Conservation (phyloP, 139 green algal genomes). For the Closterium sp. region DNA sequence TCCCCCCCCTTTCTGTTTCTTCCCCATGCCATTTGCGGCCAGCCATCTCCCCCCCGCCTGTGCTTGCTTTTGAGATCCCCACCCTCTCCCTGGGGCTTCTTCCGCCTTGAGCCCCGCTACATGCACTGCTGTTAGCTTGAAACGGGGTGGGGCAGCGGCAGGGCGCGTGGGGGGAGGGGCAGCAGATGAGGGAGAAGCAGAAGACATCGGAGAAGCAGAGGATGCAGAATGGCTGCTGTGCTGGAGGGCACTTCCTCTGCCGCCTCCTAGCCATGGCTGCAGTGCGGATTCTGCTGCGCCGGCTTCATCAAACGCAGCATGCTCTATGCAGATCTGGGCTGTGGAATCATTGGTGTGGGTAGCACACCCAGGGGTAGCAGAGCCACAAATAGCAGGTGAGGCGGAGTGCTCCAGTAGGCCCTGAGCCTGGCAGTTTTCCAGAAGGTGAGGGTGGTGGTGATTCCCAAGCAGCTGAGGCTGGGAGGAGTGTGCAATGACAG, state of each 20-base stretch:
- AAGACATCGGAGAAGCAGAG: too few relatives aligned
- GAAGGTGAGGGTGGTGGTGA: background rate
- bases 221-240: background rate
- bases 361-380: too few relatives aligned
- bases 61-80: constrained; percentile 31
- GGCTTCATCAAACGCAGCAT: background rate
- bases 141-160: background rate
- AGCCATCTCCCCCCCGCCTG: constrained; percentile 37
- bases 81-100: constrained; percentile 1
- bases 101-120: constrained; percentile 39
- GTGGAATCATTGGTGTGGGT: too few relatives aligned
- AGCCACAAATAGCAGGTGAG: too few relatives aligned
- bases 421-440: background rate
- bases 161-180: background rate
- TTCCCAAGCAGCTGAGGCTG: too few relatives aligned
- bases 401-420: too few relatives aligned
- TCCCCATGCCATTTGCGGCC: constrained; percentile 36
- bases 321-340: background rate
- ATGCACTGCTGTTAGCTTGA: constrained; percentile 10
- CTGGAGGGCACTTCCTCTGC: too few relatives aligned
- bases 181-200: background rate
- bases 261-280: background rate
- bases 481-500: too few relatives aligned
- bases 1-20: background rate
- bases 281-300: background rate